phyloP scores from a whole-genome alignment of 768 basidiomycete species.

The Phlebiopsis gigantea region DNA sequence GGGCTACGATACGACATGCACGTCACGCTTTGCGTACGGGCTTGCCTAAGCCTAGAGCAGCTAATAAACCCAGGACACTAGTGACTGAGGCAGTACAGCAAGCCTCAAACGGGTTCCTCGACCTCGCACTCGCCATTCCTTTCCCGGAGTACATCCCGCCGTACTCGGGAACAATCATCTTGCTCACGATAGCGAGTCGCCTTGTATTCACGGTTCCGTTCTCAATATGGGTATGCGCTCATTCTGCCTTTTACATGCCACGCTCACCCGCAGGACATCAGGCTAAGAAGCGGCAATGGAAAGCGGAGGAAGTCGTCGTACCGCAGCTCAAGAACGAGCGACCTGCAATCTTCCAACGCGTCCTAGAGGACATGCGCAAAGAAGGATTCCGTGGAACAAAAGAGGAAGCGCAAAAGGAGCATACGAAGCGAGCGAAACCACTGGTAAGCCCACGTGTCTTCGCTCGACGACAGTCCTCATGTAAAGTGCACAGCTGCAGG shows the following conservation, averaged over 20 bases:
- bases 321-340: constrained; percentile 51
- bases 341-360: constrained; percentile 30
- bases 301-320: constrained; percentile 54
- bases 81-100: constrained; percentile 19
- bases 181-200: constrained; percentile 59
- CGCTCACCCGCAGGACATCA: constrained; percentile 21
- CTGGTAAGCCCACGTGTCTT: constrained; percentile 33
- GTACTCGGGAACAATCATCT: constrained; percentile 72
- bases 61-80: constrained; percentile 14
- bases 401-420: constrained; percentile 41
- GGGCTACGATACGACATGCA: constrained; percentile 2
- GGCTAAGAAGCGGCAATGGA: constrained; percentile 57
- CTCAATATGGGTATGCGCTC: constrained; percentile 64
- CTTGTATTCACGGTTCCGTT: constrained; percentile 58
- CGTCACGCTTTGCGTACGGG: neutral
- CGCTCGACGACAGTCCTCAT: too few relatives aligned
- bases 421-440: constrained; percentile 41
- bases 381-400: constrained; percentile 52
- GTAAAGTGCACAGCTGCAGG: constrained; percentile 44
- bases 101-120: constrained; percentile 57
- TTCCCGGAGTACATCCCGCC: constrained; percentile 61
- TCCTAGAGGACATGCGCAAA: constrained; percentile 46
- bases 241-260: neutral
- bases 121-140: constrained; percentile 72
- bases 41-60: neutral